Percentiles rank a stretch among this genome's conserved stretches.
Conservation (phyloP, 352 stramenopile species). For the Pelagophyceae sp. region DNA sequence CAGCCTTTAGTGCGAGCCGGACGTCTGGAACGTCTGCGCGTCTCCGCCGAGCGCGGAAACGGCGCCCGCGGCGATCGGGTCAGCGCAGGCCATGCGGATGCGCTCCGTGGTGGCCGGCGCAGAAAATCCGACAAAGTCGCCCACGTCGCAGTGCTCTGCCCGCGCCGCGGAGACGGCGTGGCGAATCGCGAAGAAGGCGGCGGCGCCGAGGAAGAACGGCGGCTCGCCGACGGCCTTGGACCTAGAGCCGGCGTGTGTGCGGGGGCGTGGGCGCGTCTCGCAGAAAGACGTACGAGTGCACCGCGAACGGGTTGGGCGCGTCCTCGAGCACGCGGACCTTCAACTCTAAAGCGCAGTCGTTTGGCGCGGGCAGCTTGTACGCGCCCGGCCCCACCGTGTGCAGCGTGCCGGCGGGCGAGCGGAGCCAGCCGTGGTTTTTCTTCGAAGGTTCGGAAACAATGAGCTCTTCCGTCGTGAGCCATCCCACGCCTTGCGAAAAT, state of each 20-base stretch:
- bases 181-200: conserved; percentile 89
- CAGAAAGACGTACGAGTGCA: too few relatives aligned
- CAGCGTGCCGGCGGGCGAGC: conserved; percentile 61
- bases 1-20: background rate
- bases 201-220: conserved; percentile 83
- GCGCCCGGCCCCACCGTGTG: conserved; percentile 85
- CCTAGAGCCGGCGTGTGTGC: too few relatives aligned
- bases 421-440: conserved; percentile 73
- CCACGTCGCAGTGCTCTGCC: conserved; percentile 49
- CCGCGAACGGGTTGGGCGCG: conserved; percentile 80
- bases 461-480: conserved; percentile 84
- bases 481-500: conserved; percentile 89
- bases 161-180: conserved; percentile 74
- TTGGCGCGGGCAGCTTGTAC: conserved; percentile 94
- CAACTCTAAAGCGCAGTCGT: conserved; percentile 86
- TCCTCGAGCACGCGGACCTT: conserved; percentile 83
- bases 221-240: conserved; percentile 90
- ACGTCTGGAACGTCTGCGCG: background rate
- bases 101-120: conserved; percentile 66
- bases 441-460: background rate
- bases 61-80: conserved; percentile 13
- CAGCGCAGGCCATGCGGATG: conserved; percentile 58
- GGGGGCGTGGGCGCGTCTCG: too few relatives aligned
- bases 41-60: background rate
- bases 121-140: conserved; percentile 54